Evolutionary conservation across 768 basidiomycete genomes (phyloP).

Genomic region (Russula sp.): DNA sequence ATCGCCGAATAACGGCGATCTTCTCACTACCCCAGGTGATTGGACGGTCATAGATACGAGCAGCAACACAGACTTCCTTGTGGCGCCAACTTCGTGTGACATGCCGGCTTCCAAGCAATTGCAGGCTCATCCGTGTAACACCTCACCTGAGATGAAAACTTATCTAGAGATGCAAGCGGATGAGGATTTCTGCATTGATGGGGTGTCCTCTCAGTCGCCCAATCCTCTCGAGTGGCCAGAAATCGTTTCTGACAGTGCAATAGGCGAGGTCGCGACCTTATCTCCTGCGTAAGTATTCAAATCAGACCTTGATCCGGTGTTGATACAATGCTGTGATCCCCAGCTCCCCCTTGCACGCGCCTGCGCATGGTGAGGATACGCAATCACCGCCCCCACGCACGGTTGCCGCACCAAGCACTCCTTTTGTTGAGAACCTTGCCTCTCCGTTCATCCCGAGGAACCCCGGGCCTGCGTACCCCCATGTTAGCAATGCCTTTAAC

Average conservation of each 20-base stretch:
- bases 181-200: not conserved
- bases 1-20: not conserved
- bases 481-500: conserved; percentile 41
- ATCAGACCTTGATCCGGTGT: not conserved
- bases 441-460: conserved; percentile 25
- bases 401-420: not conserved
- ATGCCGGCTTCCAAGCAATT: not conserved
- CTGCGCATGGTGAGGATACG: not conserved
- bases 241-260: not conserved
- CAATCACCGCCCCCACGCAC: not conserved
- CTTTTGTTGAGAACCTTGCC: conserved; percentile 23
- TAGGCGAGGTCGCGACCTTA: not conserved
- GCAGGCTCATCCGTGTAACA: not conserved
- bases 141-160: not conserved
- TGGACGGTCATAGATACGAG: conserved; percentile 13
- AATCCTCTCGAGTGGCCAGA: conserved; percentile 1
- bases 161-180: not conserved
- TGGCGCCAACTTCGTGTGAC: not conserved
- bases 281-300: conserved; percentile 1
- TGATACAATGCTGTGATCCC: not conserved
- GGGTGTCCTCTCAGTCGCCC: not conserved
- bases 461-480: conserved; percentile 32
- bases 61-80: not conserved
- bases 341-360: not conserved
- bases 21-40: not conserved